Conservation (phyloP, 768 basidiomycete genomes). For the Rhodocollybia butyracea region DNA sequence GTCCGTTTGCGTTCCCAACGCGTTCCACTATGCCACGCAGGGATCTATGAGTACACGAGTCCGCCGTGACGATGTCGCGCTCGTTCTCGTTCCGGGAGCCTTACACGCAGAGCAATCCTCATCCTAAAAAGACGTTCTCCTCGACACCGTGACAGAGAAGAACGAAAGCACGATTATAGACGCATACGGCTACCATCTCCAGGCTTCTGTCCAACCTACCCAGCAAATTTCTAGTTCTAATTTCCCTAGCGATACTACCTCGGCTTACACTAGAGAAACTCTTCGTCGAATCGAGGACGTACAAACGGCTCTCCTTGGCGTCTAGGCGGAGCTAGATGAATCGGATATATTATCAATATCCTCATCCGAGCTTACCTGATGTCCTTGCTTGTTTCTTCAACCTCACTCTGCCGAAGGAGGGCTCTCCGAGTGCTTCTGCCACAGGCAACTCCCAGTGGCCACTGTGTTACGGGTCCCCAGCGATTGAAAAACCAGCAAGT, state of each 20-base stretch:
- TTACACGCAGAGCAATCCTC: neutral
- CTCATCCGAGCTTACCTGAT: neutral
- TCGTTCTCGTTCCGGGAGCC: neutral
- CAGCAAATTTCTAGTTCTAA: too few species aligned
- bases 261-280: neutral
- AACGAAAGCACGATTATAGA: neutral
- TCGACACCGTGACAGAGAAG: neutral
- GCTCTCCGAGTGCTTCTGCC: neutral
- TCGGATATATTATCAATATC: neutral
- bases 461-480: too few species aligned
- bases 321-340: neutral
- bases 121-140: neutral
- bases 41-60: neutral
- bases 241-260: too few species aligned
- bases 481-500: too few species aligned
- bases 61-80: neutral
- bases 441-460: too few species aligned
- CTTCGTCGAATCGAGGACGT: neutral
- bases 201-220: neutral
- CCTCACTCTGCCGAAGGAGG: neutral
- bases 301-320: neutral
- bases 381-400: neutral
- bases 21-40: neutral
- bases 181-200: neutral
- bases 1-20: too few species aligned